Evolutionary conservation across 139 green algal species (phyloP), one percentile per base, ranked within the genome.

Genomic region (Mesotaenium endlicherianum): DNA sequence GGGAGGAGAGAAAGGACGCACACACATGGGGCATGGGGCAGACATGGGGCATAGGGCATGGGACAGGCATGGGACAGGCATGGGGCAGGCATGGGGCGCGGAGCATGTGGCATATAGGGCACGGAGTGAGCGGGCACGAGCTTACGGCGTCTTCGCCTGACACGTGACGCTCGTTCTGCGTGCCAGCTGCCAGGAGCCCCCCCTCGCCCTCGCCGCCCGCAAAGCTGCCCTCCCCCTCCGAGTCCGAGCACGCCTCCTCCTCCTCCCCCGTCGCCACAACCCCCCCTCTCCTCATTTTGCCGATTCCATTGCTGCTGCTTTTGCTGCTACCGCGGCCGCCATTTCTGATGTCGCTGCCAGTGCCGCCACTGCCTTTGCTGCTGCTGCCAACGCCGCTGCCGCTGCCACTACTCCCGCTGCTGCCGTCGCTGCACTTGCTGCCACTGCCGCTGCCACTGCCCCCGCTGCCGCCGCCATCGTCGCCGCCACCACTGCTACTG

Each of bases 101-200:
- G n/a, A n/a, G 57, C n/a, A 34, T 68, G 57, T 39, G 2, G 2
- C 3, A 30, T 1, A 39, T 31, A 26, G 5, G n/a, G 34, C 17
- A 40, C 16, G 36, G 26, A 0, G 6, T 30, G n/a, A 20, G n/a
- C 57, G 4, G 34, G 57, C 57, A 68, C 57, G n/a, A 68, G 1
- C 3, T 31, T 26, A 77, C 69, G 1, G 69, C 69, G 20, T 77
- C 69, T 30, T 77, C 69, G n/a, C 69, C 69, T 36, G 34, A 40
- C 1, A 77, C 69, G 3, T 45, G 1, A 0, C 42, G 42, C 69
- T 77, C 69, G n/a, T 64, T 50, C n/a, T 50, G 30, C 41, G 69
- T 77, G 4, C 69, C 69, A 0, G 69, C 69, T 30, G 30, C 31
- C 41, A 77, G 69, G n/a, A 77, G 69, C n/a, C n/a, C n/a, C n/a